These are phyloP conservation scores for Candida sp. DNA, from an alignment of 1,139 yeast species.

Conservation along the genomic window DNA sequence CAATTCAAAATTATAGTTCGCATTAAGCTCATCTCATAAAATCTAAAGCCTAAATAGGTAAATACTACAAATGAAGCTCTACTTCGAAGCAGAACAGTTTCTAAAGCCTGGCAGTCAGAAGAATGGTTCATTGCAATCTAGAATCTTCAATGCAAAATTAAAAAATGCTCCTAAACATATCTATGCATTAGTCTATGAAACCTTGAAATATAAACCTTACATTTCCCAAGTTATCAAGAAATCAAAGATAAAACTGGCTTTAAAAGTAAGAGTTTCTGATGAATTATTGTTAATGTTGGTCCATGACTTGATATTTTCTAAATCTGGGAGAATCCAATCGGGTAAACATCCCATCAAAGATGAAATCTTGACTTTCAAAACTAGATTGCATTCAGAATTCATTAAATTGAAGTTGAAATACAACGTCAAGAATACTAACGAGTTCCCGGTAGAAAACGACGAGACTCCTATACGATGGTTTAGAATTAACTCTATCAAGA, in stretches of 20 bases:
- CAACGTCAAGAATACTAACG: conserved; percentile 41
- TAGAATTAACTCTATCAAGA: conserved; percentile 61
- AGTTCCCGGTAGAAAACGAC: conserved; percentile 44
- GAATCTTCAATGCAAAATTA: conserved; percentile 52
- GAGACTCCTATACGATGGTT: conserved; percentile 91
- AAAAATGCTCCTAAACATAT: conserved; percentile 67
- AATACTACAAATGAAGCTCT: conserved; percentile 46
- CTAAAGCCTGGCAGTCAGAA: conserved; percentile 18
- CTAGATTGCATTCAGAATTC: conserved; percentile 78
- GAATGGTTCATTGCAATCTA: conserved; percentile 54
- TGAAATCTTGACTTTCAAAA: conserved; percentile 71
- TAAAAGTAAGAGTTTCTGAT: conserved; percentile 33
- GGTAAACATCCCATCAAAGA: conserved; percentile 88
- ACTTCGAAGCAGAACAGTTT: conserved; percentile 58
- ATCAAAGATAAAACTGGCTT: conserved; percentile 54
- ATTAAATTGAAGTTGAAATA: conserved; percentile 72
- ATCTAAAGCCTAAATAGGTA: not conserved
- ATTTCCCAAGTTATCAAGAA: conserved; percentile 60
- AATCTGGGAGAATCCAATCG: conserved; percentile 80
- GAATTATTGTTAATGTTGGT: conserved; percentile 60
- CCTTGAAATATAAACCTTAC: conserved; percentile 66
- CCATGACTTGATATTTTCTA: conserved; percentile 77
- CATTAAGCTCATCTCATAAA: not conserved
- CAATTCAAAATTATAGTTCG: not conserved
- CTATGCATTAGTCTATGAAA: conserved; percentile 77